Base-by-base conservation (phyloP, 805 yeast species). In the Kregervanrija delftensis region DNA sequence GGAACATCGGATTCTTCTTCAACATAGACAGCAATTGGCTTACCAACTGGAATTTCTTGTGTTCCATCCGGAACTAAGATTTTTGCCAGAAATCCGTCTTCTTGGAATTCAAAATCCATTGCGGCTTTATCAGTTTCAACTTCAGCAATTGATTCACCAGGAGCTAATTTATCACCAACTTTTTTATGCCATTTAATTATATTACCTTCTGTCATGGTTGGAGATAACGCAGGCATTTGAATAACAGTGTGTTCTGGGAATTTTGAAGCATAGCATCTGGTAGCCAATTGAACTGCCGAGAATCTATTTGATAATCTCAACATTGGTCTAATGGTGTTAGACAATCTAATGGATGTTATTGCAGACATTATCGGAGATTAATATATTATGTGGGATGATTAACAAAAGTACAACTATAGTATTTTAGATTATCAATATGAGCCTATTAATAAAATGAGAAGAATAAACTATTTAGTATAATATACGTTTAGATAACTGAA, bases 191-290 rank as follows among this genome's bases (percentile, higher is more conserved):
- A 93, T 48, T 79, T 73, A 35, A 91, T 91, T 53, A 93, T 72
- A 66, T 80, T 83, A 64, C 99, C 99, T 63, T 86, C 91, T 49
- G 96, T 86, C 99, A 93, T 93, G 44, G 99, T 93, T 53, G 99
- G 99, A n/a, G 98, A 91, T 59, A 93, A 73, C 9, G 99, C 99
- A 40, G 99, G 99, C 99, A 93, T 93, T 64, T 83, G 83, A 58
- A 93, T 88, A 60, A 93, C 81, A 49, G 85, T 79, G 68, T 93
- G 97, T 15, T 55, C 60, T 33, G 69, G 70, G 53, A 59, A 65
- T 39, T 63, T 61, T 42, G 59, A 52, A 10, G 56, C 57, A 35
- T 61, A 58, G 13, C 46, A 46, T 55, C 60, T 57, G n/a, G 37
- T 16, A 11, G 43, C 16, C 5, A 35, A 34, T 6, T 45, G 42